phyloP scores from a whole-genome alignment of 139 green algal genomes.

The Haematococcus sp. region DNA sequence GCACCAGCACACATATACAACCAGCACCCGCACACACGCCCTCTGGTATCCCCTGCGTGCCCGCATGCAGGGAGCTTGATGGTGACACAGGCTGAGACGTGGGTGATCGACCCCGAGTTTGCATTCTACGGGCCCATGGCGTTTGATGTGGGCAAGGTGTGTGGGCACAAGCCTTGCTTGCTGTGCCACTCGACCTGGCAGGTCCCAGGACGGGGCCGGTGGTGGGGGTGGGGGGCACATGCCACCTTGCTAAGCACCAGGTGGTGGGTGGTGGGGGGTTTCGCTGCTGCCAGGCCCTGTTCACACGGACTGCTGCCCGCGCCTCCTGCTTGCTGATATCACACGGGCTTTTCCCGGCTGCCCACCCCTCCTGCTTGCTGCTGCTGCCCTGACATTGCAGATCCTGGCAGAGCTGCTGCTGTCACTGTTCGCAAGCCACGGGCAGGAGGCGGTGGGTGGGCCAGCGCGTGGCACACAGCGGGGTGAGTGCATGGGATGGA shows the following conservation, averaged over 20 bases:
- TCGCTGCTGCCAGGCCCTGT: too few species aligned
- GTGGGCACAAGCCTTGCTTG: background rate
- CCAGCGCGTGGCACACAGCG: conserved; percentile 32
- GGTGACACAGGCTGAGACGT: conserved; percentile 63
- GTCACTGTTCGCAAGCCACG: conserved; percentile 81
- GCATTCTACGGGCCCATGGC: conserved; percentile 92
- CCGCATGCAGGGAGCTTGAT: conserved; percentile 77
- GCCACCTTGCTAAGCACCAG: too few species aligned
- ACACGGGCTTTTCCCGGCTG: too few species aligned
- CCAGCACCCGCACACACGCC: too few species aligned
- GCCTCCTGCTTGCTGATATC: too few species aligned
- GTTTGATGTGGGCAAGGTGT: conserved; percentile 91
- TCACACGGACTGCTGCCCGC: too few species aligned
- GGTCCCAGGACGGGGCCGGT: background rate
- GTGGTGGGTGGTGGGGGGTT: too few species aligned
- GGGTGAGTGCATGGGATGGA: background rate
- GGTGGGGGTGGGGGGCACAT: background rate
- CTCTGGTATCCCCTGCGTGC: too few species aligned
- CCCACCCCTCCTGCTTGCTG: too few species aligned
- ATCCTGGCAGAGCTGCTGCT: conserved; percentile 93
- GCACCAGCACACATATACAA: too few species aligned
- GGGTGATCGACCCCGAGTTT: conserved; percentile 95
- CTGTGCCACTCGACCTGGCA: background rate
- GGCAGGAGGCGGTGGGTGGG: conserved; percentile 38
- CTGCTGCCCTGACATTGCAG: background rate